A percentile compares a stretch with the other conserved stretches of the same genome.
Evolutionary conservation across 139 green algal genomes (phyloP).

Genomic region (Mychonastes homosphaera): DNA sequence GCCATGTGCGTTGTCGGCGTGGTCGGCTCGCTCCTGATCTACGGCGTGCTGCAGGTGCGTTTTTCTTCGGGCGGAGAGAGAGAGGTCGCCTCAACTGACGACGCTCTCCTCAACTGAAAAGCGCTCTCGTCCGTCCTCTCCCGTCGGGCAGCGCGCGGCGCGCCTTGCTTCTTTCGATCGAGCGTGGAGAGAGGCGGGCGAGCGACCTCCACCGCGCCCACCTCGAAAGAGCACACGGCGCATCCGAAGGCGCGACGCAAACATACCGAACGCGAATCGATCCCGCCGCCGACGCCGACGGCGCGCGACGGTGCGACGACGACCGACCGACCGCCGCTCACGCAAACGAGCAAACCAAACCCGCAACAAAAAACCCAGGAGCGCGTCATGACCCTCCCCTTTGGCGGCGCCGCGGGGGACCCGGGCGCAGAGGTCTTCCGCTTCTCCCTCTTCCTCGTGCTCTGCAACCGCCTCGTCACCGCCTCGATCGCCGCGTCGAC

Average conservation of each 20-base stretch:
- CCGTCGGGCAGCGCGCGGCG: too few species aligned
- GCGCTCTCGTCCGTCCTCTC: too few species aligned
- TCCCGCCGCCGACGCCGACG: background rate
- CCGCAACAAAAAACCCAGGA: slow-evolving; percentile 53
- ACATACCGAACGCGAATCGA: background rate
- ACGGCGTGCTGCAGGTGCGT: slow-evolving; percentile 70
- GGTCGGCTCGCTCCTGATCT: slow-evolving; percentile 61
- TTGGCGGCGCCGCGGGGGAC: slow-evolving; percentile 34
- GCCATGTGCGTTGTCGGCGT: slow-evolving; percentile 51
- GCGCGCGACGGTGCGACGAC: background rate
- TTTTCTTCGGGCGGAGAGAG: background rate
- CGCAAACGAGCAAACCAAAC: background rate
- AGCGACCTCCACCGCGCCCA: background rate
- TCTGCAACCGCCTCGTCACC: slow-evolving; percentile 88
- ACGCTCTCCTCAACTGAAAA: background rate
- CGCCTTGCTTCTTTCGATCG: too few species aligned
- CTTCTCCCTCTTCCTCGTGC: slow-evolving; percentile 86
- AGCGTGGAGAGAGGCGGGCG: too few species aligned
- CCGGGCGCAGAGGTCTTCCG: slow-evolving; percentile 78
- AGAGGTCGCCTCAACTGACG: background rate
- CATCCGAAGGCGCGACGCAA: too few species aligned
- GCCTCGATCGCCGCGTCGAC: slow-evolving; percentile 37
- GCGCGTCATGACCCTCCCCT: slow-evolving; percentile 79
- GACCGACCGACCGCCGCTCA: background rate
- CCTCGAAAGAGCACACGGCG: background rate